A percentile compares a stretch with the other conserved stretches of the same genome.
Evolutionary conservation across 352 stramenopile species (phyloP).

Genomic region (Globisporangium apiculatum): DNA sequence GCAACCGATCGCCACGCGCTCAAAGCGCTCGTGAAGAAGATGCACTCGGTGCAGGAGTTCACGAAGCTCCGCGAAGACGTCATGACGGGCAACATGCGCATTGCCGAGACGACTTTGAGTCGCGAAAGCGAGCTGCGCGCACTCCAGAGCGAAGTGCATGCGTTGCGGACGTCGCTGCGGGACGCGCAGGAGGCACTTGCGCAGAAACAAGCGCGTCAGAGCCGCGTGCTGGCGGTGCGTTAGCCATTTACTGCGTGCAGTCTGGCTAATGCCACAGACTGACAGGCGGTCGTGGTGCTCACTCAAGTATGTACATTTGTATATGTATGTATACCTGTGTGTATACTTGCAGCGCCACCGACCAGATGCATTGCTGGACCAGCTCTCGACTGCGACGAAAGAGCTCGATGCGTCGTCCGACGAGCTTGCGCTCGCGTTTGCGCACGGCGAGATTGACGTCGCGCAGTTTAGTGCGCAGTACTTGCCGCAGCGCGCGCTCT

Average conservation of each 20-base stretch:
- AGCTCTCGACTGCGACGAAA: conserved; percentile 52
- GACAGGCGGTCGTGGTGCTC: background rate
- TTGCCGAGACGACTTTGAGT: conserved; percentile 57
- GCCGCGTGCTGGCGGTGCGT: conserved; percentile 59
- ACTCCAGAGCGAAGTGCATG: conserved; percentile 44
- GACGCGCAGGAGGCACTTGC: conserved; percentile 46
- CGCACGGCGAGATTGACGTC: conserved; percentile 67
- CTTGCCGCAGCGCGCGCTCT: conserved; percentile 56
- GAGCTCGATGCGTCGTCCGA: conserved; percentile 61
- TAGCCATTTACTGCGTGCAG: background rate
- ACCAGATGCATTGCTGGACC: conserved; percentile 61
- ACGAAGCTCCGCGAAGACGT: conserved; percentile 65
- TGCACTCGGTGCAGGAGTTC: conserved; percentile 62
- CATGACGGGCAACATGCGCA: conserved; percentile 70
- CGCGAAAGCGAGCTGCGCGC: conserved; percentile 45
- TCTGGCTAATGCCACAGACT: background rate
- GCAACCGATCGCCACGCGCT: conserved; percentile 49
- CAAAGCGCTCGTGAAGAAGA: conserved; percentile 54
- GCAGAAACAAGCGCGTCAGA: conserved; percentile 64
- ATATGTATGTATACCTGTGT: background rate
- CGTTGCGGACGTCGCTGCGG: conserved; percentile 38
- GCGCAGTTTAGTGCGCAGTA: conserved; percentile 59
- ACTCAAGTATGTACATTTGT: background rate
- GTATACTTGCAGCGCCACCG: conserved; percentile 40
- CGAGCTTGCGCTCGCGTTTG: conserved; percentile 63